A percentile compares a stretch with the other conserved stretches of the same genome.
Evolutionary conservation across 805 yeast genomes (phyloP).

Genomic region (Candida xiaguanensis): DNA sequence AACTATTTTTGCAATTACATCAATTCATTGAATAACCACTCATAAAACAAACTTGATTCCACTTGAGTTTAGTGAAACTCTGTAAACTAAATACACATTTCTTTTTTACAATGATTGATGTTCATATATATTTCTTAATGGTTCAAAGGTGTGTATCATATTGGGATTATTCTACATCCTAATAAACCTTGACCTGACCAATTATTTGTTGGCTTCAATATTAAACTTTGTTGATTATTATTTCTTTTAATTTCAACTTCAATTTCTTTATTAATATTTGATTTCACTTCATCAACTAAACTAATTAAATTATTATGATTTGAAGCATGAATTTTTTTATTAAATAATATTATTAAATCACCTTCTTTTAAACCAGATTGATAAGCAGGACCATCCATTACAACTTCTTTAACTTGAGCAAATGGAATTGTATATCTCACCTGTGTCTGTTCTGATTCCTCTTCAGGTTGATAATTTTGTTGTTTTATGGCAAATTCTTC

Average conservation of each 20-base stretch:
- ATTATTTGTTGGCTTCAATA: slow-evolving; percentile 41
- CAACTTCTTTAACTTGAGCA: slow-evolving; percentile 51
- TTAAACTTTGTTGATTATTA: slow-evolving; percentile 13
- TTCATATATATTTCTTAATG: too few species aligned
- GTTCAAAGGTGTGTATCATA: slow-evolving; percentile 28
- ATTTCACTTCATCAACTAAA: slow-evolving; percentile 43
- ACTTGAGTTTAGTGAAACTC: background rate
- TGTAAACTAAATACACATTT: background rate
- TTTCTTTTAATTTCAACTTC: slow-evolving; percentile 31
- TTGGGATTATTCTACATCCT: slow-evolving; percentile 57
- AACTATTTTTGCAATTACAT: too few species aligned
- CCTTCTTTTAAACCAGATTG: slow-evolving; percentile 47
- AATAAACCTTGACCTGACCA: slow-evolving; percentile 71
- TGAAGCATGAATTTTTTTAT: slow-evolving; percentile 45
- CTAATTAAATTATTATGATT: slow-evolving; percentile 50
- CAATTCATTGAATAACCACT: too few species aligned
- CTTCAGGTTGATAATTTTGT: background rate
- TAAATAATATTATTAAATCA: slow-evolving; percentile 57
- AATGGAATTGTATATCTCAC: slow-evolving; percentile 40
- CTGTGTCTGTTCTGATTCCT: background rate
- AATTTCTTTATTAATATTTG: slow-evolving; percentile 27
- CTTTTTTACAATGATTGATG: too few species aligned
- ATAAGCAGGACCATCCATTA: slow-evolving; percentile 52
- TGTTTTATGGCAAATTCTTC: slow-evolving; percentile 33
- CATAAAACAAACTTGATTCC: too few species aligned